Base-by-base conservation (phyloP, 768 basidiomycete genomes). In the Tephrocybe sp. region DNA sequence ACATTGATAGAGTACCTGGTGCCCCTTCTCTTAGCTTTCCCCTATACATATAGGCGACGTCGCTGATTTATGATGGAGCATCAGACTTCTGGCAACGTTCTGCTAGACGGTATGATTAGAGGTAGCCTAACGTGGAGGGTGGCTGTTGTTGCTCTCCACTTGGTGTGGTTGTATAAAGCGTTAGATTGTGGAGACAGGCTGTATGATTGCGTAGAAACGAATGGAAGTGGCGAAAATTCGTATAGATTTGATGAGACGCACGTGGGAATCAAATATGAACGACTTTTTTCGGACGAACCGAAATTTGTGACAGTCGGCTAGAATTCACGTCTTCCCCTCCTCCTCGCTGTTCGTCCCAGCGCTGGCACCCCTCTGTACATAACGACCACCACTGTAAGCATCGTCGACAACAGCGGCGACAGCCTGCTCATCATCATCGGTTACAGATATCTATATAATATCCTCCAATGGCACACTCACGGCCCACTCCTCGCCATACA, bases 221-320 rank as follows among this genome's bases (percentile, higher is more conserved):
- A 22, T 22, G 45, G 27, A 37, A 23, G 30, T 37, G 36, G 23
- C 18, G 37, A 19, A 34, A 29, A 5, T 34, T 34, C 27, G 19
- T 24, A 19, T 42, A 42, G 41, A 15, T 24, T 41, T 48, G 48
- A 49, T 45, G 44, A 49, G 23, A 29, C n/a, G 44, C 43, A 44
- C 40, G 42, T 54, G 48, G 53, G 41, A 49, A 49, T 45, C 48
- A 49, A 53, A 34, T 49, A n/a, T 44, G 37, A 34, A 49, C 5
- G 43, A n/a, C n/a, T 37, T 53, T 53, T 57, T 54, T 50, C 49
- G 55, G 48, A 24, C 40, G 42, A 38, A 50, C 38, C 43, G 51
- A 58, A 55, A 52, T 57, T 58, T 53, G 53, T 52, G 56, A 57
- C 53, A 54, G 53, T 22, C 40, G 42, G n/a, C 33, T 48, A 30